Percentiles rank a stretch among this genome's conserved stretches.
Evolutionary conservation across 202 grass and related monocot genomes (phyloP).

Genomic region (Musa balbisiana): DNA sequence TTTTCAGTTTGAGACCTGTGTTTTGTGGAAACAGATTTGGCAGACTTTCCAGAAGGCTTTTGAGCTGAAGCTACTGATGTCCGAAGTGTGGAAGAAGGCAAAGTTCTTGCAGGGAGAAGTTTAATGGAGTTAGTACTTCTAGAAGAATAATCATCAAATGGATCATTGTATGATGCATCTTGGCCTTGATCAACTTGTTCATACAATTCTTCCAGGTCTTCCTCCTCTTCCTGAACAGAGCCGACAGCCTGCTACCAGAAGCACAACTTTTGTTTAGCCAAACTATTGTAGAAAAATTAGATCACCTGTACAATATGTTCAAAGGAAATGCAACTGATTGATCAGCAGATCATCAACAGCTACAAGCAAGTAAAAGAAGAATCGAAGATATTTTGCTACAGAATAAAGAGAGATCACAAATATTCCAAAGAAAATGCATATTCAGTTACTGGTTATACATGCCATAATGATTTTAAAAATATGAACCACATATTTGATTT

Average conservation of each 20-base stretch:
- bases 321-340: background rate
- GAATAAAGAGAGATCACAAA: too few relatives aligned
- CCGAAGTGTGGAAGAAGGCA: constrained; percentile 45
- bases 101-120: constrained; percentile 45
- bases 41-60: constrained; percentile 49
- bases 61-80: constrained; percentile 33
- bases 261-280: constrained; percentile 23
- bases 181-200: constrained; percentile 22
- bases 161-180: constrained; percentile 34
- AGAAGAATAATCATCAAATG: constrained; percentile 76
- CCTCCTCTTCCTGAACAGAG: constrained; percentile 53
- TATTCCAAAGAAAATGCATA: too few relatives aligned
- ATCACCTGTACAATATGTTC: too few relatives aligned
- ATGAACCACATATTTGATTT: too few relatives aligned
- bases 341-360: background rate
- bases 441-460: too few relatives aligned
- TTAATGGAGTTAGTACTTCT: constrained; percentile 78
- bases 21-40: constrained; percentile 46
- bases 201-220: constrained; percentile 25
- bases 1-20: constrained; percentile 52
- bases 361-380: too few relatives aligned
- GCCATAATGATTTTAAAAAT: too few relatives aligned
- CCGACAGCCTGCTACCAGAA: constrained; percentile 42
- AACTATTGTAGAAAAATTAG: constrained; percentile 6
- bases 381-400: too few relatives aligned